These are phyloP conservation scores for Alternaria conjuncta DNA, from an alignment of 2,329 filamentous ascomycete species.

Conservation along the genomic window DNA sequence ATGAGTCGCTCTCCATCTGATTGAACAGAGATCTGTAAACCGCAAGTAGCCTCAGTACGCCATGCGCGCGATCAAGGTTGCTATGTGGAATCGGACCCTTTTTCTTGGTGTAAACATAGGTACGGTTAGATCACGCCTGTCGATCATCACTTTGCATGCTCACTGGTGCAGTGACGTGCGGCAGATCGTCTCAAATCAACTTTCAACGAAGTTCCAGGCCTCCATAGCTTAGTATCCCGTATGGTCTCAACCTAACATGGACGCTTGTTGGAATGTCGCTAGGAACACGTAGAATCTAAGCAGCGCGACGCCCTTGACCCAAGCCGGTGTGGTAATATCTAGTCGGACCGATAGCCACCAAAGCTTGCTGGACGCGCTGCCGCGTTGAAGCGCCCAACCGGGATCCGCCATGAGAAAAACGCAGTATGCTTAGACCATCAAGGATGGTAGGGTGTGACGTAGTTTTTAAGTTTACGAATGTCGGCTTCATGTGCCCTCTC, in stretches of 20 bases:
- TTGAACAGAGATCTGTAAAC: neutral
- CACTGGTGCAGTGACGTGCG: conserved; percentile 21
- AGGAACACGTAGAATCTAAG: conserved; percentile 21
- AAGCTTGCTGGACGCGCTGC: conserved; percentile 32
- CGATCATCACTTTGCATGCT: conserved; percentile 20
- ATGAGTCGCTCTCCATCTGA: conserved; percentile 2
- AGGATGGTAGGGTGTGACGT: conserved; percentile 30
- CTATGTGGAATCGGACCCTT: conserved; percentile 13
- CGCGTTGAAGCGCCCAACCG: conserved; percentile 25
- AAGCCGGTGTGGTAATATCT: conserved; percentile 33
- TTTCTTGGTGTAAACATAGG: conserved; percentile 13
- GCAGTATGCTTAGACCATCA: conserved; percentile 14
- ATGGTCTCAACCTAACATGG: conserved; percentile 21
- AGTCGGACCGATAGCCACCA: conserved; percentile 43
- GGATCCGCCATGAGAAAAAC: conserved; percentile 19
- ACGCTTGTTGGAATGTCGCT: conserved; percentile 27
- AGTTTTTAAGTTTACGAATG: conserved; percentile 21
- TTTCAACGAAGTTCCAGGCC: conserved; percentile 35
- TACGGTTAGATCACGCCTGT: conserved; percentile 16
- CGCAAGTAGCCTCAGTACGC: conserved; percentile 10
- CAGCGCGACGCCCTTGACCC: conserved; percentile 29
- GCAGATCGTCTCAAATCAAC: conserved; percentile 19
- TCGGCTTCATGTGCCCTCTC: conserved; percentile 2
- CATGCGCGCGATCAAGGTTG: conserved; percentile 7
- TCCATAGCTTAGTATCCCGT: conserved; percentile 21